These are phyloP conservation scores for Ramicandelaber brevisporus DNA, from an alignment of 192 early-diverging fungal species.

Conservation along the genomic window DNA sequence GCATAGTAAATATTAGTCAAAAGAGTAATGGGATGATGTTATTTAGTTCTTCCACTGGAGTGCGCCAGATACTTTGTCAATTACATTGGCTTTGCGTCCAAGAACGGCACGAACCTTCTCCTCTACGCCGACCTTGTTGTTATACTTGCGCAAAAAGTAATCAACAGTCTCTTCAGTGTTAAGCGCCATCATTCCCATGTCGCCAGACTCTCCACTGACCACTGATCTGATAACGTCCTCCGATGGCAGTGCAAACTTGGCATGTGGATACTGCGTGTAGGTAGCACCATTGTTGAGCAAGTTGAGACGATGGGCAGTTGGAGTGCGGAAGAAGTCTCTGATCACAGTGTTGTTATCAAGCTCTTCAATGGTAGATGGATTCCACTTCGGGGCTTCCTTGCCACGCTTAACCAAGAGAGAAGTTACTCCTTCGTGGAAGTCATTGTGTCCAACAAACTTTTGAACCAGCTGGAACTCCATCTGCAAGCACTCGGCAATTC, in stretches of 20 bases:
- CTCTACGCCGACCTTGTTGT: constrained; percentile 34
- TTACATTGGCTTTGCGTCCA: constrained; percentile 16
- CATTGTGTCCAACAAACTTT: constrained; percentile 42
- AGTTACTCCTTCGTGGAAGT: constrained; percentile 77
- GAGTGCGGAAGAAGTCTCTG: constrained; percentile 23
- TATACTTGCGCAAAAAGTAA: constrained; percentile 27
- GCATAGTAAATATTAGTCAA: too few relatives aligned
- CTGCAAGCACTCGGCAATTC: constrained; percentile 54
- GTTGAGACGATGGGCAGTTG: constrained; percentile 5
- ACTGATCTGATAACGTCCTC: constrained; percentile 35
- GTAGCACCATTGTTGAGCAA: constrained; percentile 13
- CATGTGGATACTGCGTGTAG: constrained; percentile 27
- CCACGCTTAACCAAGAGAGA: constrained; percentile 47
- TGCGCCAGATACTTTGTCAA: too few relatives aligned
- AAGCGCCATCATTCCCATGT: constrained; percentile 28
- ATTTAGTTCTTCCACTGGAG: too few relatives aligned
- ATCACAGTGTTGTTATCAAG: constrained; percentile 21
- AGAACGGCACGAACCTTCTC: constrained; percentile 38
- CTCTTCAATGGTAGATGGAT: constrained; percentile 25
- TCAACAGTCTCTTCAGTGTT: constrained; percentile 24
- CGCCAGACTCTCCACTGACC: constrained; percentile 32
- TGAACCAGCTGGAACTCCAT: constrained; percentile 68
- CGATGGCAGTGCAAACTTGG: constrained; percentile 28
- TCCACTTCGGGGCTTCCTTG: constrained; percentile 33
- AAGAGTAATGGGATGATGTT: too few relatives aligned